Conservation (phyloP, 139 green algal genomes). For the Coelastrella sp. region DNA sequence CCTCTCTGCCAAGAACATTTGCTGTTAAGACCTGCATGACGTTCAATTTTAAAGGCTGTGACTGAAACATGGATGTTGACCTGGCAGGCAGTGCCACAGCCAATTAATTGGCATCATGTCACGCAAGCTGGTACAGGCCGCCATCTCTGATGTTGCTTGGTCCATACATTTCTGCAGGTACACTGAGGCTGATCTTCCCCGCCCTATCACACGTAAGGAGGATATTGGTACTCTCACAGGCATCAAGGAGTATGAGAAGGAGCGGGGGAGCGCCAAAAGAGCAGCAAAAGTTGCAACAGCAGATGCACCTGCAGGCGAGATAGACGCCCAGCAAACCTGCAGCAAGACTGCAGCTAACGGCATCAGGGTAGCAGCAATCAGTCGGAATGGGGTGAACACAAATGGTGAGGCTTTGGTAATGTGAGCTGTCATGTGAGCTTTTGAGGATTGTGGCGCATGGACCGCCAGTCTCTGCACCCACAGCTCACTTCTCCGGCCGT, state of each 20-base stretch:
- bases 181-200: conserved; percentile 63
- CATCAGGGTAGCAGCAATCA: background rate
- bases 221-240: conserved; percentile 28
- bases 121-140: background rate
- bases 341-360: background rate
- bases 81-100: no score
- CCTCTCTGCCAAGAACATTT: no score
- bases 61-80: no score
- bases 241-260: conserved; percentile 32
- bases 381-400: background rate
- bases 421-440: background rate
- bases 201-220: conserved; percentile 49
- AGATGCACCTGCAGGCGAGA: background rate
- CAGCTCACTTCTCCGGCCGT: no score
- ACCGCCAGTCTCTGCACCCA: no score
- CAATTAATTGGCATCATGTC: background rate
- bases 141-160: no score
- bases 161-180: background rate
- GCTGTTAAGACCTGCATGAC: no score
- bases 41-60: no score
- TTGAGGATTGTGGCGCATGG: background rate
- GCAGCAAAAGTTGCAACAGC: background rate
- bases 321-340: background rate
- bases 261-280: background rate
- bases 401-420: background rate